A percentile compares a stretch with the other conserved stretches of the same genome.
phyloP scores from a whole-genome alignment of 108 stramenopile species.

The Nannochloropsis salina region DNA sequence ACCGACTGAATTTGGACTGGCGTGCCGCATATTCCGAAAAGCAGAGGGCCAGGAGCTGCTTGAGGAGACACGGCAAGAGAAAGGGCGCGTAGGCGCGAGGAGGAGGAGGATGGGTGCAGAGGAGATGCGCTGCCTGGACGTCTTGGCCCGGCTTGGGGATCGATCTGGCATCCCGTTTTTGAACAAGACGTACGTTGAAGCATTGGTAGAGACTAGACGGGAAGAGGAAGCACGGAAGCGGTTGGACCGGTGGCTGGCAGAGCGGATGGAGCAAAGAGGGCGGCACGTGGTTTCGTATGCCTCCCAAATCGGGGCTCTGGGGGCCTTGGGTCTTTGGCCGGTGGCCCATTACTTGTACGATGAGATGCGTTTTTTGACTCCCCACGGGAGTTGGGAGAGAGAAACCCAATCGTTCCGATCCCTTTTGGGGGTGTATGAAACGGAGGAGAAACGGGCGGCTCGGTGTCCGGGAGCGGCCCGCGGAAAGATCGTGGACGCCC shows the following conservation, averaged over 20 bases:
- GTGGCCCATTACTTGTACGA: slow-evolving; percentile 15
- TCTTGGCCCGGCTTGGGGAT: neutral
- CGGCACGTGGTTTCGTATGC: neutral
- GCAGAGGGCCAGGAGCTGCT: neutral
- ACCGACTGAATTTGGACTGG: neutral
- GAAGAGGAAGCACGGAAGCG: neutral
- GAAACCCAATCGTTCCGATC: neutral
- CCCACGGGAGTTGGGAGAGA: neutral
- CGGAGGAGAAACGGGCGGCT: neutral
- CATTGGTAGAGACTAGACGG: neutral
- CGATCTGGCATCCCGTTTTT: neutral
- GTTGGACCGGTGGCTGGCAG: neutral
- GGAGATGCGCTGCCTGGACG: neutral
- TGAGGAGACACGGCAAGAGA: neutral
- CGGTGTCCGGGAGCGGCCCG: neutral
- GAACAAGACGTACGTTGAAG: neutral
- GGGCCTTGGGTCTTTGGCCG: neutral
- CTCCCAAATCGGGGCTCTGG: neutral
- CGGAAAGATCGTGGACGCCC: neutral
- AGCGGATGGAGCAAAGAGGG: neutral
- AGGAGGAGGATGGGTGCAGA: neutral
- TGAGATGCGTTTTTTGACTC: neutral
- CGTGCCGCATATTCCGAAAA: neutral
- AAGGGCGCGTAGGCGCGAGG: neutral
- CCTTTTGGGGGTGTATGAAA: neutral